Evolutionary conservation across 2,329 filamentous ascomycete species (phyloP), one percentile per base, ranked within the genome.

Genomic region (Cladorrhinum sp.): DNA sequence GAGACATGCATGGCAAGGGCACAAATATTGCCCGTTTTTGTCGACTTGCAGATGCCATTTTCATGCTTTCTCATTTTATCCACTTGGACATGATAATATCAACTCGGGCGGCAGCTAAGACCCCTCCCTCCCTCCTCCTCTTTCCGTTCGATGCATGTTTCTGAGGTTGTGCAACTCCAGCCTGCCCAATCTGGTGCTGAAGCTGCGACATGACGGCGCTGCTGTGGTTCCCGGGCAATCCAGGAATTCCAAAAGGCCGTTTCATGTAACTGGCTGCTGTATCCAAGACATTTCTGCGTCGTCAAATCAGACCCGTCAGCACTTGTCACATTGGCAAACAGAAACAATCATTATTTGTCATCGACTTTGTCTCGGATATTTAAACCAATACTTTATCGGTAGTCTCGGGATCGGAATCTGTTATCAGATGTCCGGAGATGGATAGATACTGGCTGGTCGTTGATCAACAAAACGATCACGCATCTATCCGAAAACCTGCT

Each of bases 171-270:
- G 36, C 38, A 48, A 56, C 53, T 12, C 18, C 38, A 49, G 12
- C 41, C 38, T 50, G 24, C 38, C 38, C 12, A 32, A 48, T 25
- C 53, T 55, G 32, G 13, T 18, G 29, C 32, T 55, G 16, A 25
- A 56, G 38, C 53, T 56, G 53, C 25, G 38, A n/a, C 32, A 56
- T 56, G 53, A 56, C 36, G 38, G 53, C 53, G 53, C 41, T 56
- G 53, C 41, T 49, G 53, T 56, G 25, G 24, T 20, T 20, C 23
- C 53, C 36, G 24, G 38, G 25, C 32, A 25, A 27, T 20, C 53
- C 36, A 45, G 23, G 8, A 49, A 45, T 13, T 27, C 36, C 41
- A 45, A 18, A n/a, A 49, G 45, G 45, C 45, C 45, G 32, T 36
- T 36, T 12, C 32, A 13, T 36, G 32, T 36, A 36, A 36, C 32